Evolutionary conservation across 2,329 filamentous ascomycete genomes (phyloP).

Genomic region (Colletotrichum simmondsii): DNA sequence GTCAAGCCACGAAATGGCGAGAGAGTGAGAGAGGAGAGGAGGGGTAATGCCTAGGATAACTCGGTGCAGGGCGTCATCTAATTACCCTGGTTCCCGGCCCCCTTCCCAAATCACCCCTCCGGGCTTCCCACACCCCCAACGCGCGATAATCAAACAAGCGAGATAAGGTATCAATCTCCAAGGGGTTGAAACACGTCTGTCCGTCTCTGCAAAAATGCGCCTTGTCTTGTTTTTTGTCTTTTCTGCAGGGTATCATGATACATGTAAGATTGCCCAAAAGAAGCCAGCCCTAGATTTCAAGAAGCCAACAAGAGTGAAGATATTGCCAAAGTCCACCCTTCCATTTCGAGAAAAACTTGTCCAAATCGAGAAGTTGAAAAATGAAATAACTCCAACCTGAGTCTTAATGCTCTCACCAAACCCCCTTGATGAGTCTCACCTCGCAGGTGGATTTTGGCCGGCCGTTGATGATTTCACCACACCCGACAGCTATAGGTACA

Average conservation of each 20-base stretch:
- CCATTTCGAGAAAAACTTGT: not conserved
- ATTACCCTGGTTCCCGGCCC: conserved; percentile 13
- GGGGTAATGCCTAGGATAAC: conserved; percentile 7
- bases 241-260: conserved; percentile 35
- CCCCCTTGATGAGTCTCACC: not conserved
- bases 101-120: conserved; percentile 2
- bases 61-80: conserved; percentile 1
- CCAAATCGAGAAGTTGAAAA: conserved; percentile 12
- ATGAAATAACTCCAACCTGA: conserved; percentile 21
- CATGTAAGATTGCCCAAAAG: conserved; percentile 29
- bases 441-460: conserved; percentile 10
- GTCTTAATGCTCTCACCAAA: conserved; percentile 8
- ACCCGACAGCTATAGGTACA: conserved; percentile 7
- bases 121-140: not conserved
- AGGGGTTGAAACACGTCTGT: conserved; percentile 28
- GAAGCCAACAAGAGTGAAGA: conserved; percentile 13
- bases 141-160: conserved; percentile 34
- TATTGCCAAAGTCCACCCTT: not conserved
- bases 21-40: conserved; percentile 6
- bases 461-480: conserved; percentile 2
- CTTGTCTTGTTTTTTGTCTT: conserved; percentile 25
- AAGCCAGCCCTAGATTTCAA: conserved; percentile 15
- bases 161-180: conserved; percentile 31
- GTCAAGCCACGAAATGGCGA: not conserved
- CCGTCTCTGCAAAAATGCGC: conserved; percentile 13